phyloP scores from a whole-genome alignment of 148 eudicot genomes.

The Drosera capensis region DNA sequence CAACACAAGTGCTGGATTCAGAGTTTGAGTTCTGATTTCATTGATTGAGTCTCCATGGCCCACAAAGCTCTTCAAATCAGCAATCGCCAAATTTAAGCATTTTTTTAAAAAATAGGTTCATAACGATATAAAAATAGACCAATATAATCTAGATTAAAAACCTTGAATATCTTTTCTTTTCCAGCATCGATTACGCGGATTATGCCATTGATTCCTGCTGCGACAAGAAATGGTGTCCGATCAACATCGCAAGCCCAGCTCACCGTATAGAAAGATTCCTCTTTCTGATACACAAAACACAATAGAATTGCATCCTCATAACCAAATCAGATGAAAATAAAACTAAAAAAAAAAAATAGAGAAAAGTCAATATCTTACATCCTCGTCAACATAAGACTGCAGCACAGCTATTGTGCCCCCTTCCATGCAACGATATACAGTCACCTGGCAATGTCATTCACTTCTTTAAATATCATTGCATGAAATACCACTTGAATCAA shows the following conservation, averaged over 20 bases:
- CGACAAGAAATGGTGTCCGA: slow-evolving; percentile 76
- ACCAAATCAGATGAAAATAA: not conserved
- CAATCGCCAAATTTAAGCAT: slow-evolving; percentile 1
- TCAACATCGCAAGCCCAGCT: slow-evolving; percentile 88
- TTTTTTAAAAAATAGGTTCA: no score
- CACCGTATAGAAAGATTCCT: slow-evolving; percentile 91
- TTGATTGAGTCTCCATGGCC: slow-evolving; percentile 97
- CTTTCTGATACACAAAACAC: slow-evolving; percentile 58
- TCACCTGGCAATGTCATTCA: slow-evolving; percentile 34
- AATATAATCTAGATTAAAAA: slow-evolving; percentile 6
- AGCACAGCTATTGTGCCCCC: slow-evolving; percentile 90
- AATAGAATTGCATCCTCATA: not conserved
- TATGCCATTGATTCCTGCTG: slow-evolving; percentile 88
- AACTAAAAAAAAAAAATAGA: not conserved
- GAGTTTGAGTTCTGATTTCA: slow-evolving; percentile 79
- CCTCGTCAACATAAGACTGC: slow-evolving; percentile 90
- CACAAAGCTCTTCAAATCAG: slow-evolving; percentile 60
- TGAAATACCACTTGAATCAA: no score
- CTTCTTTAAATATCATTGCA: no score
- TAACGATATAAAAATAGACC: not conserved
- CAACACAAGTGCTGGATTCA: slow-evolving; percentile 81
- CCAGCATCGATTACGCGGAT: slow-evolving; percentile 86
- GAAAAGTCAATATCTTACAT: slow-evolving; percentile 37
- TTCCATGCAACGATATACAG: slow-evolving; percentile 83
- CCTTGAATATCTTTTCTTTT: slow-evolving; percentile 87